Evolutionary conservation across 768 basidiomycete species (phyloP), one percentile per base, ranked within the genome.

Genomic region (Austroboletus festivus): DNA sequence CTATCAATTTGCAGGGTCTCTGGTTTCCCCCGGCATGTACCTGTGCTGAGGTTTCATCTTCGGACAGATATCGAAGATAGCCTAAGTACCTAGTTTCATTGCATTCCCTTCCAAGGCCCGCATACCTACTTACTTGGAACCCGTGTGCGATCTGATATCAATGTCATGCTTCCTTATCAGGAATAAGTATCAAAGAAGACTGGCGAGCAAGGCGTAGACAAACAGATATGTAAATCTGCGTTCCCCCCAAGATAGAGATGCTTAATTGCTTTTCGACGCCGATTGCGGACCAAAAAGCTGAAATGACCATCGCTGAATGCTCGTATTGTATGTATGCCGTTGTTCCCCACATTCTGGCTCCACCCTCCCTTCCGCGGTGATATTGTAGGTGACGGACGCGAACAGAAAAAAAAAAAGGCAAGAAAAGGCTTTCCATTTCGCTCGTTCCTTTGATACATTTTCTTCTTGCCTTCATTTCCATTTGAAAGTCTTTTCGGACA

Each of bases 281-380:
- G 5, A 12, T 22, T 40, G 35, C 20, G 28, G 34, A 5, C 51
- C 57, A 44, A 44, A 42, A 38, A 2, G 38, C 53, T 48, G 49
- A 57, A 52, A 48, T 43, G 39, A 63, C 43, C 18, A 45, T 61
- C 56, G 62, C 62, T 59, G 61, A 53, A 61, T 11, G 50, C 42
- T 61, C 58, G 53, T 51, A n/a, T n/a, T 23, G 8, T 28, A 28
- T 28, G 31, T 33, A 33, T 13, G 31, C 15, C 15, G 31, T 33
- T 33, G 15, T 5, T 15, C 30, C 21, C 9, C 41, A 24, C 40
- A 24, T 21, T n/a, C n/a, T n/a, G n/a, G n/a, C n/a, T n/a, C n/a
- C n/a, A n/a, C 24, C 38, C 21, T 3, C 11, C 51, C 45, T 40
- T 26, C 59, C 51, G 47, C 55, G 60, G 58, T 42, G 38, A 48